Evolutionary conservation across 1,284 basidiomycete species (phyloP).

Genomic region (Bondarzewia mesenterica): DNA sequence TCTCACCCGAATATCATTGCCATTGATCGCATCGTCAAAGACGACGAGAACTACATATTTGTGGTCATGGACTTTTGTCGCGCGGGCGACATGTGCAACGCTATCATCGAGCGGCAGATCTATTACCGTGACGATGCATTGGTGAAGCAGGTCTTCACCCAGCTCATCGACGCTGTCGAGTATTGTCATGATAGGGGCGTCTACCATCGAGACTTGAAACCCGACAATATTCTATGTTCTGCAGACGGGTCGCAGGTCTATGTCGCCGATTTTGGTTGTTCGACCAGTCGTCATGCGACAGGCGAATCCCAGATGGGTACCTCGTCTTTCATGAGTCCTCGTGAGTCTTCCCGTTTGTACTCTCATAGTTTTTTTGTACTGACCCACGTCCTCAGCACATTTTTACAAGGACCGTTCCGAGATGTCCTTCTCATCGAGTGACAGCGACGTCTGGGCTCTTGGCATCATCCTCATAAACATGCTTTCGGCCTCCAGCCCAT

Average conservation of each 20-base stretch:
- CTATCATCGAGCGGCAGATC: conserved; percentile 41
- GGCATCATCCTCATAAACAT: conserved; percentile 53
- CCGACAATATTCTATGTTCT: conserved; percentile 63
- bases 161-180: conserved; percentile 57
- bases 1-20: conserved; percentile 52
- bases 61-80: conserved; percentile 57
- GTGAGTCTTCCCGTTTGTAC: conserved; percentile 21
- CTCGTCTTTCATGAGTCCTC: conserved; percentile 59
- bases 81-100: conserved; percentile 57
- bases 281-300: conserved; percentile 42
- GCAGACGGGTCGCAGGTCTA: conserved; percentile 38
- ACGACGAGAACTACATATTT: conserved; percentile 43
- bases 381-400: too few species aligned
- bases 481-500: conserved; percentile 81
- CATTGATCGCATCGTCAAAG: conserved; percentile 50
- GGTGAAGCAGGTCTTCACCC: conserved; percentile 43
- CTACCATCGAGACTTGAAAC: conserved; percentile 69
- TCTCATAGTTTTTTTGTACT: too few species aligned
- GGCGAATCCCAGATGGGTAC: conserved; percentile 42
- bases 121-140: conserved; percentile 44
- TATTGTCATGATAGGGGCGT: conserved; percentile 54
- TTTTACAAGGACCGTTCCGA: too few species aligned
- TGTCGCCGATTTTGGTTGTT: conserved; percentile 64
- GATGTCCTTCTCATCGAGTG: too few species aligned
- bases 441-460: conserved; percentile 89